These are phyloP conservation scores for Lunularia cruciata DNA, from an alignment of 225 moss, liverwort and hornwort species.

Conservation along the genomic window DNA sequence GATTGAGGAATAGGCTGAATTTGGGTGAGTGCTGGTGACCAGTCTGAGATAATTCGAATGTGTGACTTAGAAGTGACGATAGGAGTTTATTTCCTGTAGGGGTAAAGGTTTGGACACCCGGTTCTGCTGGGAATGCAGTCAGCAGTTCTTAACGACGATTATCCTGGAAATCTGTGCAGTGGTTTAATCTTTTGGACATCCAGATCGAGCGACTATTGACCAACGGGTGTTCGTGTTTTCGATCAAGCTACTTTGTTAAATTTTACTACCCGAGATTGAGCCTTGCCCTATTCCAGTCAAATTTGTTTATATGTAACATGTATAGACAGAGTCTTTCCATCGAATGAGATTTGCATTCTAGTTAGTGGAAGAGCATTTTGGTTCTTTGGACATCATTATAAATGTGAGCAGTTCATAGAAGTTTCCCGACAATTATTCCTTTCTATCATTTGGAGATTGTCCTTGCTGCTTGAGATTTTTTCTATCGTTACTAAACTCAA, in stretches of 20 bases:
- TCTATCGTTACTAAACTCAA: no score
- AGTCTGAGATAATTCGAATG: not conserved
- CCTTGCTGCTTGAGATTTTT: no score
- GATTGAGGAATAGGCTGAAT: no score
- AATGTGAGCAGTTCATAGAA: no score
- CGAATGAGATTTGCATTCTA: no score
- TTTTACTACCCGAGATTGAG: not conserved
- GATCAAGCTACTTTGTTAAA: conserved; percentile 1
- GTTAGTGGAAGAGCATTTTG: no score
- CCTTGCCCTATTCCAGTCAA: not conserved
- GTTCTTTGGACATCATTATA: no score
- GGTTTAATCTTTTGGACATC: conserved; percentile 91
- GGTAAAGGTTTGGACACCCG: not conserved
- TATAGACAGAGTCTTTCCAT: not conserved
- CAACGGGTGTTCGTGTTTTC: not conserved
- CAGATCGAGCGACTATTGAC: conserved; percentile 62
- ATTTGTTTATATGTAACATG: conserved; percentile 15
- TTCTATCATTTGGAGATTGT: no score
- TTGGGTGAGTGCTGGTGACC: no score
- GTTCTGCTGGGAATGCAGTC: conserved; percentile 1
- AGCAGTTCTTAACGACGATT: not conserved
- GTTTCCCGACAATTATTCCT: no score
- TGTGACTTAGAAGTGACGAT: not conserved
- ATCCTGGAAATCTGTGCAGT: conserved; percentile 41
- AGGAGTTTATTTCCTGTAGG: not conserved